These are phyloP conservation scores for Lenwebbia sp. DNA, from an alignment of 345 rosid genomes.

Conservation along the genomic window DNA sequence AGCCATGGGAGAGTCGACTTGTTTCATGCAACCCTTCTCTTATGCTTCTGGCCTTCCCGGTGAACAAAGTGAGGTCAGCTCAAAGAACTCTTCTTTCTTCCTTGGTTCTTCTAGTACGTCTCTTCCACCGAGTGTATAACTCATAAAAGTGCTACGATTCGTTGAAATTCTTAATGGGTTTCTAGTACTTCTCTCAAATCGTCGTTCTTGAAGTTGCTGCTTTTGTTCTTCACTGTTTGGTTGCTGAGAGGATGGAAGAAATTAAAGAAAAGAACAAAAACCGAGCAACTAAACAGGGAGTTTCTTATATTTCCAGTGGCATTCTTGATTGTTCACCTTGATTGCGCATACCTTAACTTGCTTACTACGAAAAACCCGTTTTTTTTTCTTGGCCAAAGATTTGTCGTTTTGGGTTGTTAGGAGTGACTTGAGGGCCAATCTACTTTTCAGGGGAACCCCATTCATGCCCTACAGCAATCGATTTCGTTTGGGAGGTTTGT, in stretches of 20 bases:
- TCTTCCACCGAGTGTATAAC: not conserved
- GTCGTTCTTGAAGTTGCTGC: not conserved
- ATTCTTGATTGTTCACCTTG: not conserved
- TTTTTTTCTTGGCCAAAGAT: not conserved
- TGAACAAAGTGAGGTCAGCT: not conserved
- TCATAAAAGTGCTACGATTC: not conserved
- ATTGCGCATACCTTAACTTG: not conserved
- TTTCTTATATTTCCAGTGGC: not conserved
- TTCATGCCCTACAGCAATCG: conserved; percentile 22
- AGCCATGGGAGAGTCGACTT: conserved; percentile 4
- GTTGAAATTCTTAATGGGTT: not conserved
- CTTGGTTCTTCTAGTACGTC: not conserved
- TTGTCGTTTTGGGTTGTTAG: not conserved
- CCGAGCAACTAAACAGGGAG: not conserved
- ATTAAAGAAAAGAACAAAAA: not conserved
- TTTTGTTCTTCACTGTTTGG: not conserved
- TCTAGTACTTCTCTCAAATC: not conserved
- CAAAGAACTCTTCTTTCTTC: not conserved
- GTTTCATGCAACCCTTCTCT: conserved; percentile 11
- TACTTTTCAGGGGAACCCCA: conserved; percentile 15
- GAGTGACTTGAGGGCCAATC: not conserved
- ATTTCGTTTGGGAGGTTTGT: conserved; percentile 34
- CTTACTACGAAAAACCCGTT: not conserved
- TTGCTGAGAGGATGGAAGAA: not conserved
- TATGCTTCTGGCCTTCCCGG: conserved; percentile 6